Percentiles rank a stretch among this genome's conserved stretches.
These are phyloP conservation scores for Saccharomycopsis lassenensis DNA, from an alignment of 805 yeast genomes.

Conservation along the genomic window DNA sequence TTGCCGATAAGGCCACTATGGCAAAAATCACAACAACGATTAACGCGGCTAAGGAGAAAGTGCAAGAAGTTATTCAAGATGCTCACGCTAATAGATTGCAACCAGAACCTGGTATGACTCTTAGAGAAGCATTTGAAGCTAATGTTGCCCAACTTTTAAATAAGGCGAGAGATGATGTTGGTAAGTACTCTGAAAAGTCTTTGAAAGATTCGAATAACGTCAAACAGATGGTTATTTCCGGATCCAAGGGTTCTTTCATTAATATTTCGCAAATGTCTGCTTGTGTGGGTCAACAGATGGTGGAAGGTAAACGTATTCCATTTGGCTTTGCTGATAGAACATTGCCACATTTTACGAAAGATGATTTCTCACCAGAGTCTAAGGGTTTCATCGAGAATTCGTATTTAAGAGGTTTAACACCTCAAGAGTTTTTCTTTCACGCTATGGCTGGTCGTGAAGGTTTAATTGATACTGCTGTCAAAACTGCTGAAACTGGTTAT, in stretches of 20 bases:
- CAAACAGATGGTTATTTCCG: slow-evolving; percentile 98
- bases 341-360: slow-evolving; percentile 95
- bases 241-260: slow-evolving; percentile 98
- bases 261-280: slow-evolving; percentile 99
- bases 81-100: slow-evolving; percentile 83
- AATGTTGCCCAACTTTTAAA: slow-evolving; percentile 90
- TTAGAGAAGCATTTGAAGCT: slow-evolving; percentile 96
- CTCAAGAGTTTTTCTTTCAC: slow-evolving; percentile 98
- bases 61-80: slow-evolving; percentile 83
- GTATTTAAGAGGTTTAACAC: slow-evolving; percentile 92
- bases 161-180: slow-evolving; percentile 98
- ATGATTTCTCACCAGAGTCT: slow-evolving; percentile 97
- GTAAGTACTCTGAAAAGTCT: slow-evolving; percentile 95
- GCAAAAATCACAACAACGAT: slow-evolving; percentile 86
- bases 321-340: slow-evolving; percentile 96
- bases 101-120: slow-evolving; percentile 99
- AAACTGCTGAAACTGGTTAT: slow-evolving; percentile 98
- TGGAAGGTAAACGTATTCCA: slow-evolving; percentile 98
- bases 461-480: slow-evolving; percentile 97
- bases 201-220: slow-evolving; percentile 91
- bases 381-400: slow-evolving; percentile 98
- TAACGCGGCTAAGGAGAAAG: slow-evolving; percentile 85
- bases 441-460: slow-evolving; percentile 99
- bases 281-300: slow-evolving; percentile 99
- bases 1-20: slow-evolving; percentile 97